phyloP scores from a whole-genome alignment of 768 basidiomycete genomes.

The Exidia glandulosa region DNA sequence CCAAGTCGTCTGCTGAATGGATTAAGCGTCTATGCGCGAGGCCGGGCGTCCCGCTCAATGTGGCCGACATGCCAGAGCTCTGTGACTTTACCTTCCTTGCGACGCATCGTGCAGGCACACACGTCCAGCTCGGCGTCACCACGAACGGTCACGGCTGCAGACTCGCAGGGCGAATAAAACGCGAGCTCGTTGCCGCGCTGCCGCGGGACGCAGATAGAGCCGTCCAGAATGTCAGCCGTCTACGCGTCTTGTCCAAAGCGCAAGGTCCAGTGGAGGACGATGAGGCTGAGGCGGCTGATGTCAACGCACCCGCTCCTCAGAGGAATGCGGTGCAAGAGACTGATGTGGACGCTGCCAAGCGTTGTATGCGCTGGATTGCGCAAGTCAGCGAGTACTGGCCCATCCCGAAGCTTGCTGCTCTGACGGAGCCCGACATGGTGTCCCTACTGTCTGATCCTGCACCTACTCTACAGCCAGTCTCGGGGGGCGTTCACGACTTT shows the following conservation, averaged over 20 bases:
- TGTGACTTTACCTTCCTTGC: constrained; percentile 87
- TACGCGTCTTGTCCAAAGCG: constrained; percentile 43
- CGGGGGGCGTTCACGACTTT: not conserved
- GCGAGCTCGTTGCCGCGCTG: constrained; percentile 71
- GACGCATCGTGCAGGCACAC: constrained; percentile 52
- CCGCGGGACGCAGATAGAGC: constrained; percentile 66
- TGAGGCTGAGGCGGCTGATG: constrained; percentile 29
- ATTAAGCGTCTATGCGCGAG: constrained; percentile 45
- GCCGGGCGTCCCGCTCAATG: constrained; percentile 65
- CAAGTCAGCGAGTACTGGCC: constrained; percentile 98
- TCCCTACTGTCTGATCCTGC: constrained; percentile 30
- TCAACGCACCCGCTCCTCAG: constrained; percentile 9
- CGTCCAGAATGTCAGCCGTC: constrained; percentile 56
- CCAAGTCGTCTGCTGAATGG: constrained; percentile 46
- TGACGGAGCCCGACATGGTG: constrained; percentile 59
- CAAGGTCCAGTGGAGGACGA: constrained; percentile 14
- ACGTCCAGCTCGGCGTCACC: constrained; percentile 62
- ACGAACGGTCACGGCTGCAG: constrained; percentile 90
- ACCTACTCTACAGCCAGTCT: not conserved
- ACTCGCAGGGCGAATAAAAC: constrained; percentile 62
- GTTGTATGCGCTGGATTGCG: constrained; percentile 86
- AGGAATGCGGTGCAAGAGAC: not conserved
- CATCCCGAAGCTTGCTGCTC: constrained; percentile 55
- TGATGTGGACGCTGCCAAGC: constrained; percentile 24
- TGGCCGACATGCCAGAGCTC: constrained; percentile 75